Conservation (phyloP, 768 basidiomycete genomes). For the Pholiota molesta region DNA sequence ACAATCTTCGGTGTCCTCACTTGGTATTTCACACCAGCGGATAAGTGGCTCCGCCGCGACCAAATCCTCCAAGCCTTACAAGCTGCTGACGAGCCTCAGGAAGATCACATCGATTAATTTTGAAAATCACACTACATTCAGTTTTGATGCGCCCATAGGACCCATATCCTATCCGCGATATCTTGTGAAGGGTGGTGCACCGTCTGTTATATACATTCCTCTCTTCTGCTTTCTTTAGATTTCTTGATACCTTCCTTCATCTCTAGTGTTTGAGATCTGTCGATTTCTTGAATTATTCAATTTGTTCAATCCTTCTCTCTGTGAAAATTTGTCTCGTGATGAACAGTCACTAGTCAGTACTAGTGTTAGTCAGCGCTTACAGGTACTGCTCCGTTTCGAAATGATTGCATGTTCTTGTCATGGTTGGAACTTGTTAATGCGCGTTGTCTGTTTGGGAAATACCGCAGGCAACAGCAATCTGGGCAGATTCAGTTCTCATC, state of each 20-base stretch:
- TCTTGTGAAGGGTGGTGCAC: background rate
- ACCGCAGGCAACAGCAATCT: background rate
- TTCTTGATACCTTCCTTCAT: background rate
- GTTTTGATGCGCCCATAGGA: background rate
- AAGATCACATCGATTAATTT: slow-evolving; percentile 2
- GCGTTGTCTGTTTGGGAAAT: background rate
- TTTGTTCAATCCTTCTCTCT: background rate
- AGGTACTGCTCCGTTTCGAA: background rate
- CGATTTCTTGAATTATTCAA: background rate
- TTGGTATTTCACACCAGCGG: slow-evolving; percentile 80
- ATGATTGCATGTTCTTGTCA: background rate
- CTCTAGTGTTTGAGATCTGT: background rate
- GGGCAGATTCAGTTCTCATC: background rate
- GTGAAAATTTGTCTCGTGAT: background rate
- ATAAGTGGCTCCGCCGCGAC: slow-evolving; percentile 78
- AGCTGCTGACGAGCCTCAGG: slow-evolving; percentile 10
- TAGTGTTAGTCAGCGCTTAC: background rate
- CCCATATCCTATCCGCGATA: background rate
- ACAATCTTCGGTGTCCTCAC: slow-evolving; percentile 76
- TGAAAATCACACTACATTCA: no score
- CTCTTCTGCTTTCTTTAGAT: background rate
- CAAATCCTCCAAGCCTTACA: slow-evolving; percentile 56
- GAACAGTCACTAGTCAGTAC: background rate
- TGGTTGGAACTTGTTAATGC: background rate
- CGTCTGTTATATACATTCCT: background rate